Evolutionary conservation across 2,329 filamentous ascomycete genomes (phyloP), one percentile per base, ranked within the genome.

Genomic region (Pezicula radicicola): DNA sequence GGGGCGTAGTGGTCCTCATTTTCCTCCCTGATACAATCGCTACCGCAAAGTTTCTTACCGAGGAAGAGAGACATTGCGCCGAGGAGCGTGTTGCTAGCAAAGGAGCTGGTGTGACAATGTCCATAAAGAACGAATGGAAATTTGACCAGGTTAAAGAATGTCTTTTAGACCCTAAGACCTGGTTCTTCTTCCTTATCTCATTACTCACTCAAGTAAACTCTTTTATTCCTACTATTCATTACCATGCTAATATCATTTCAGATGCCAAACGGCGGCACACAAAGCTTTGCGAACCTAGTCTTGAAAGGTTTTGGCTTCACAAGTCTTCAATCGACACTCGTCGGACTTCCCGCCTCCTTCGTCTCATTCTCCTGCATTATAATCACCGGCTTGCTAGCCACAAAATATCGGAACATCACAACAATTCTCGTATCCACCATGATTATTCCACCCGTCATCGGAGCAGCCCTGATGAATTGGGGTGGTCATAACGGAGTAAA

Each of bases 191-290:
- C 52, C 69, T 68, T 2, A 74, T 85, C 19, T 72, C 76, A 19
- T 55, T 84, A 4, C 64, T 78, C 3, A 77, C 74, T 2, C 77
- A 81, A 64, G 42, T 30, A 45, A 16, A 21, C 15, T 5, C 13
- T 40, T 12, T 5, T 5, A 3, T 19, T 40, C 6, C 9, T 7
- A 3, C 3, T 21, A 2, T 21, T 35, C 21, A 41, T n/a, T 6
- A 6, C 25, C 10, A 19, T n/a, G 21, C 30, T 50, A n/a, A 36
- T 19, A 30, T 21, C n/a, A 33, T 27, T 16, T 6, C 6, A 48
- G 50, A 83, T 85, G 21, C 81, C 83, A 39, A 86, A 85, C 55
- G 81, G 81, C 30, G 82, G 83, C 21, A 81, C 79, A 0, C 77
- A 80, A 58, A 79, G 75, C 58, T 84, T 84, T 46, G 76, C 77